Conservation (phyloP, 2,329 filamentous ascomycete species). For the Fusarium humuli region DNA sequence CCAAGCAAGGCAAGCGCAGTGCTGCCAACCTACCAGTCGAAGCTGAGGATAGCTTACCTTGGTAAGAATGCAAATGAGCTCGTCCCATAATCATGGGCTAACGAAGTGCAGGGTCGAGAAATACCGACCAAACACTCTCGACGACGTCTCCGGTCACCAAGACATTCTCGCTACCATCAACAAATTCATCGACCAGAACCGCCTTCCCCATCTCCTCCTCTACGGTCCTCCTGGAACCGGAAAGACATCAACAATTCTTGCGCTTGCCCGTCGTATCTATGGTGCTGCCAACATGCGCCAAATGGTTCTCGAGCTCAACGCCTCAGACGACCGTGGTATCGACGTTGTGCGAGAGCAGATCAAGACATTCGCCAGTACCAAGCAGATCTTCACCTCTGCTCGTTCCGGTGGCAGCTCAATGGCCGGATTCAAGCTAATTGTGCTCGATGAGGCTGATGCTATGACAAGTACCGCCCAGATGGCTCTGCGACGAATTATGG, state of each 20-base stretch:
- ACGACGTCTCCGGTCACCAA: constrained; percentile 95
- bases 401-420: constrained; percentile 60
- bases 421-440: constrained; percentile 92
- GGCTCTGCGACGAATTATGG: constrained; percentile 97
- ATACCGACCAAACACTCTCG: constrained; percentile 87
- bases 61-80: constrained; percentile 63
- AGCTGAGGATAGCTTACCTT: constrained; percentile 92
- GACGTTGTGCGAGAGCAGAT: constrained; percentile 99
- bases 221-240: constrained; percentile 97
- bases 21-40: constrained; percentile 94
- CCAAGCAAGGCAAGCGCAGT: constrained; percentile 88
- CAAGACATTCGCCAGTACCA: constrained; percentile 98
- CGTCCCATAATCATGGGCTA: background rate
- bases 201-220: constrained; percentile 92
- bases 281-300: constrained; percentile 92
- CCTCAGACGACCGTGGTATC: constrained; percentile 96
- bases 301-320: constrained; percentile 98
- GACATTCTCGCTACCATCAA: constrained; percentile 98
- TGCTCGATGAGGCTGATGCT: constrained; percentile 98
- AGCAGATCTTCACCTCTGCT: constrained; percentile 85
- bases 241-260: constrained; percentile 96
- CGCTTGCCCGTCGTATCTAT: constrained; percentile 92
- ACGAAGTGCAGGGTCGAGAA: constrained; percentile 83
- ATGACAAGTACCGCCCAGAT: constrained; percentile 99
- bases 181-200: constrained; percentile 94